Base-by-base conservation (phyloP, 1,284 basidiomycete species). In the Trichosporon ovoides region DNA sequence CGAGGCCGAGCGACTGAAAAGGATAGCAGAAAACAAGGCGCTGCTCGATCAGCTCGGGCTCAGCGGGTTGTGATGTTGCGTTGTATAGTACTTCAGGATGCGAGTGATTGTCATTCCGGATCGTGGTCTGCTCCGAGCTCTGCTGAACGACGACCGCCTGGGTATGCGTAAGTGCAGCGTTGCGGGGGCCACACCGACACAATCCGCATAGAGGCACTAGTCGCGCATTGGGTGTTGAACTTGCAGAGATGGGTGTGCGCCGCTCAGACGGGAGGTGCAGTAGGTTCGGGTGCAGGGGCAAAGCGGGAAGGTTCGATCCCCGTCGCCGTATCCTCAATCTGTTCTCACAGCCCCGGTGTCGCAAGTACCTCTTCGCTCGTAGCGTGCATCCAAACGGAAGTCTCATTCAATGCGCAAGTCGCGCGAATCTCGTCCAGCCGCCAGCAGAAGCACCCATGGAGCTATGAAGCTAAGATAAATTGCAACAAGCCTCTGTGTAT, bases 21-120 rank as follows among this genome's bases (percentile, higher is more conserved):
- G 53, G 14, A 58, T 62, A 22, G 60, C 56, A 28, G 19, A 52
- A 35, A 62, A 62, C 48, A 34, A 48, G 35, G 22, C 22, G 16
- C 46, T 62, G 34, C 18, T 62, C 31, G 18, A 20, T 4, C n/a
- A 51, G 19, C 57, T 62, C 2, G 55, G 57, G 3, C 34, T 61
- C 5, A 7, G 7, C 9, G 43, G 43, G 14, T 12, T 48, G 43
- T 48, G 28, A 31, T 2, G 13, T 37, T 16, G 5, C 28, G 22
- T 48, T 14, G 14, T 10, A 28, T 13, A 28, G 12, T 38, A 20
- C 10, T 19, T 13, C 13, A 43, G 18, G 38, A 22, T 24, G 7
- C 12, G 9, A 2, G 28, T 31, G 5, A 9, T 31, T 4, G 28
- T 31, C 28, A 4, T 31, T 31, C 28, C 28, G 3, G 35, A 37